A percentile compares a stretch with the other conserved stretches of the same genome.
Conservation (phyloP, 2,329 filamentous ascomycete genomes). For the Colletotrichum spinosum region DNA sequence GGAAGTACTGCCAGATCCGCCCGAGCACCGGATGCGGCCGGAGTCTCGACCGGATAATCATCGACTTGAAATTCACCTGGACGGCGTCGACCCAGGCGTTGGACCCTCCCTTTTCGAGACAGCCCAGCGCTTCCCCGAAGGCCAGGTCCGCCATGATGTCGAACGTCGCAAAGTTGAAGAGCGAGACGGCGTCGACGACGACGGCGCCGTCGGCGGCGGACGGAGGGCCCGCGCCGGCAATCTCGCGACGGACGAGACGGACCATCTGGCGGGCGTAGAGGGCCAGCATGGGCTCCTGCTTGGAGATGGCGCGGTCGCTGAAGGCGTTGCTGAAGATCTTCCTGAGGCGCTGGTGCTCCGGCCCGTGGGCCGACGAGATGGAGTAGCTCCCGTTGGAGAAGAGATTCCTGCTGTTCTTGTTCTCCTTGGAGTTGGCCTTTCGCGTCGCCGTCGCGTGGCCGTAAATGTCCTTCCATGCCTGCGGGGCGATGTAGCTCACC, state of each 20-base stretch:
- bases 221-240: background rate
- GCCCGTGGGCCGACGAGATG: constrained; percentile 37
- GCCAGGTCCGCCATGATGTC: constrained; percentile 45
- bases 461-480: constrained; percentile 55
- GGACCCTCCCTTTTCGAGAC: constrained; percentile 37
- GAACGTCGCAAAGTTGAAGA: constrained; percentile 44
- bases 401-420: constrained; percentile 22
- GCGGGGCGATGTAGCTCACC: constrained; percentile 53
- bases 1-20: background rate
- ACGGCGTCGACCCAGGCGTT: constrained; percentile 13
- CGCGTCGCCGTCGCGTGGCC: constrained; percentile 38
- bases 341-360: constrained; percentile 20
- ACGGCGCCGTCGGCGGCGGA: background rate
- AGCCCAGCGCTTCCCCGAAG: constrained; percentile 44
- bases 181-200: constrained; percentile 40
- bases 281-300: constrained; percentile 43
- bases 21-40: constrained; percentile 1
- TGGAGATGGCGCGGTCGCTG: constrained; percentile 39
- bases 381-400: constrained; percentile 18
- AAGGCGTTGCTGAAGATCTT: constrained; percentile 39
- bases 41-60: constrained; percentile 3
- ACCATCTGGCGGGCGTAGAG: constrained; percentile 7
- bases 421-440: constrained; percentile 30
- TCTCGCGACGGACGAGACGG: constrained; percentile 30
- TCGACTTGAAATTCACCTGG: constrained; percentile 10